These are phyloP conservation scores for Ostreobium quekettii DNA, from an alignment of 139 green algal genomes.

Conservation along the genomic window DNA sequence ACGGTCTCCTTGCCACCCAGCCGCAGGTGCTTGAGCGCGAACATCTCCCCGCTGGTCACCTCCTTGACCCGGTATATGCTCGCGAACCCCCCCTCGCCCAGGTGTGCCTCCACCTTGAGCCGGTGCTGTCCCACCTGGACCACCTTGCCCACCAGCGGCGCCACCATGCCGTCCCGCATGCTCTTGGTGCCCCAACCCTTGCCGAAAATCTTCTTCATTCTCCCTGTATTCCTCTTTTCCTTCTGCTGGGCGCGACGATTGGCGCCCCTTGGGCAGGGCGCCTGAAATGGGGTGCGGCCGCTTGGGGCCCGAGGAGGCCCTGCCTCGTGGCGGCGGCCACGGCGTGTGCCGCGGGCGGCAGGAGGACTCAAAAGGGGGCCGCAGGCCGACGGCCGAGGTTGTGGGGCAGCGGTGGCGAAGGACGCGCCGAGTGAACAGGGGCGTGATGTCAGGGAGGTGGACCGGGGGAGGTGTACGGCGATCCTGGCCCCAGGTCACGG, in stretches of 20 bases:
- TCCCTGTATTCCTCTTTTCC: neutral
- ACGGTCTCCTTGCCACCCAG: slow-evolving; percentile 41
- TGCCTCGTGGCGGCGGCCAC: too few relatives aligned
- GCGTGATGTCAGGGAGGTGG: too few relatives aligned
- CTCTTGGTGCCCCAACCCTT: neutral
- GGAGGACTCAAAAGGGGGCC: too few relatives aligned
- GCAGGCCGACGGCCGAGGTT: too few relatives aligned
- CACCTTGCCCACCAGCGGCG: slow-evolving; percentile 33
- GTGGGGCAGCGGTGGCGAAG: too few relatives aligned
- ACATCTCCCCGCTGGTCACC: slow-evolving; percentile 26
- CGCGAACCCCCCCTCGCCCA: slow-evolving; percentile 53
- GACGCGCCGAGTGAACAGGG: too few relatives aligned
- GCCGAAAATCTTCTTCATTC: slow-evolving; percentile 2
- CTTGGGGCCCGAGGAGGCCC: too few relatives aligned
- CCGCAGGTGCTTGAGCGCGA: slow-evolving; percentile 72
- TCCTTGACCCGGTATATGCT: slow-evolving; percentile 60
- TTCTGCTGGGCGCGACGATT: neutral
- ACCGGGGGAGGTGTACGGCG: too few relatives aligned
- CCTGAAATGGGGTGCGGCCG: too few relatives aligned
- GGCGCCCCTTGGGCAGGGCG: too few relatives aligned
- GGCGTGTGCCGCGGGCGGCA: too few relatives aligned
- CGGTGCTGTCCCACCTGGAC: slow-evolving; percentile 25
- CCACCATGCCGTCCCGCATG: slow-evolving; percentile 17
- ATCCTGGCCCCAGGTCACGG: too few relatives aligned
- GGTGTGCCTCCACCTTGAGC: slow-evolving; percentile 32